Evolutionary conservation across 139 green algal genomes (phyloP), one percentile per base, ranked within the genome.

Genomic region (Picochlorum sp.): DNA sequence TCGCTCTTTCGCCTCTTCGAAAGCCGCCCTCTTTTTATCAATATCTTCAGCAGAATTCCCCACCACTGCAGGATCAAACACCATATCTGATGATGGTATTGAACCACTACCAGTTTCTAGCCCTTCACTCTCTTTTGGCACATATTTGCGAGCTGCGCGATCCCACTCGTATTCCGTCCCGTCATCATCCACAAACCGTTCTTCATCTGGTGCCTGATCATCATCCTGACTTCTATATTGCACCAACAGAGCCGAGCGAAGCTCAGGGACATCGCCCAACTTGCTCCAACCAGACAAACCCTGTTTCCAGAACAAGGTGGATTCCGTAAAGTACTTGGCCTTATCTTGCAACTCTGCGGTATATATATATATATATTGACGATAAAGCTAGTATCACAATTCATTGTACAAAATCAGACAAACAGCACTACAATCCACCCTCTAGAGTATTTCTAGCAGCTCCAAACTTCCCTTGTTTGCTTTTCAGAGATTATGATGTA

Each of bases 171-270:
- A 98, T 18, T 61, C 16, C 1, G 91, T 98, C 20, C 91, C 91
- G 47, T 97, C 91, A 59, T 97, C 91, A 33, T 98, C 91, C 54
- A 83, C 78, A 69, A 97, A 98, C 35, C 80, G 64, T 6, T 81
- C 70, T 47, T 96, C 83, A 32, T 89, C 82, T 3, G 74, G 70
- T n/a, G n/a, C n/a, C n/a, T n/a, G n/a, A n/a, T n/a, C n/a, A n/a
- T n/a, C n/a, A n/a, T n/a, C n/a, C n/a, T n/a, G n/a, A n/a, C n/a
- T n/a, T n/a, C n/a, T n/a, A n/a, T n/a, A n/a, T n/a, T n/a, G n/a
- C n/a, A n/a, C n/a, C n/a, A n/a, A n/a, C 50, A 74, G 50, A 26
- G 41, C 37, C 5, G 24, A 12, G 2, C 41, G 16, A 5, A 74
- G 59, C 22, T 74, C 57, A 14, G 51, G 36, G 4, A 79, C 29